Base-by-base conservation (phyloP, 768 basidiomycete genomes). In the Macrocybe gigantea region DNA sequence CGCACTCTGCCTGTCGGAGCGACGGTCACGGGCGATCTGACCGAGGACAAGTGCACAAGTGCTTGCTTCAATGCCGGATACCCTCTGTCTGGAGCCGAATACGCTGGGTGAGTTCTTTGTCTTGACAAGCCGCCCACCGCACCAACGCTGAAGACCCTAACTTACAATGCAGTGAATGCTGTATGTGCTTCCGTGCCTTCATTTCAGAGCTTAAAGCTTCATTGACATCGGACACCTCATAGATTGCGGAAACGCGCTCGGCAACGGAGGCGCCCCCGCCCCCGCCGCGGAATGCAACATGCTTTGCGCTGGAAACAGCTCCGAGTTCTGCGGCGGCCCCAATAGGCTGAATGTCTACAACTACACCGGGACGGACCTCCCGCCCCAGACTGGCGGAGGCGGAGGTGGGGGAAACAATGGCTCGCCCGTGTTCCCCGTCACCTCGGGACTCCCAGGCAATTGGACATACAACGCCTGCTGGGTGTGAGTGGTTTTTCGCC, bases 301-400 rank as follows among this genome's bases (percentile, higher is more conserved):
- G 84, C 53, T 70, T 29, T 89, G 86, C 58, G 63, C 62, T 2
- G 86, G 85, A 9, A 81, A 83, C 49, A 64, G 62, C 36, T 69
- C 79, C 0, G 80, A 88, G 56, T 80, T 80, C 50, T 90, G 88
- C 53, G 88, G 88, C 14, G 88, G 87, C 33, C 82, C 86, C 0
- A 73, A 83, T 56, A 67, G 77, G 38, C 67, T 88, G 14, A 83
- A 77, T 45, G 62, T 82, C 2, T 88, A 85, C 62, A 84, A 86
- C 60, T 86, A 77, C 53, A 87, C 84, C 36, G 83, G 82, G 0
- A 76, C 73, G 0, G 62, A 66, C 48, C 67, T 80, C 15, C 74
- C 79, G n/a, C 54, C 60, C 11, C 60, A 59, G 9, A 50, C 57
- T 13, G 62, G 59, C 12, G 60, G 58, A 6, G 69, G 68, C 9